Evolutionary conservation across 345 rosid species (phyloP).

Genomic region (Citrus mangshanensis): DNA sequence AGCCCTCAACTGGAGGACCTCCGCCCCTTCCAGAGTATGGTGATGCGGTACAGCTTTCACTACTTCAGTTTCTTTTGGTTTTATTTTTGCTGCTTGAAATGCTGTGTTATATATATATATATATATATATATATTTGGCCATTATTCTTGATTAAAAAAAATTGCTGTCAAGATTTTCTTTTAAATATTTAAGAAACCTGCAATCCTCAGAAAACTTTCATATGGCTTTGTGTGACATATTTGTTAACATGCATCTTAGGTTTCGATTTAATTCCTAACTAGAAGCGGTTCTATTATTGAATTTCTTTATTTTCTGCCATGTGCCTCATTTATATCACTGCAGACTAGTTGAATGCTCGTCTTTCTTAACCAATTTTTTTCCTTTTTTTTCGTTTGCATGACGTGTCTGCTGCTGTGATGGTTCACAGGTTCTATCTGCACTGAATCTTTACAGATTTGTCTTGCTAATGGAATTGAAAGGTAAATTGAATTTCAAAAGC

Average conservation of each 20-base stretch:
- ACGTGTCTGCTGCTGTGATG: constrained; percentile 10
- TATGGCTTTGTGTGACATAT: background rate
- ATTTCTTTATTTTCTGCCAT: background rate
- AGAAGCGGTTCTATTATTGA: background rate
- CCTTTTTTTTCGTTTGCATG: background rate
- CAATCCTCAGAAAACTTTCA: background rate
- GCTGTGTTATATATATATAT: background rate
- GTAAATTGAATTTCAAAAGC: constrained; percentile 31
- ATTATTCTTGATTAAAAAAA: no score
- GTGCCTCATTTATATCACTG: background rate
- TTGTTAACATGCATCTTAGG: background rate
- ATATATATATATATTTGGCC: background rate
- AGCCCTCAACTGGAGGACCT: constrained; percentile 81
- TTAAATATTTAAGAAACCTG: no score
- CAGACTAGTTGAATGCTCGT: background rate
- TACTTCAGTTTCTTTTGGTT: background rate
- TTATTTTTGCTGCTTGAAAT: background rate
- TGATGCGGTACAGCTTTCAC: constrained; percentile 53
- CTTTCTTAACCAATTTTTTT: background rate
- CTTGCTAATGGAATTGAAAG: constrained; percentile 57
- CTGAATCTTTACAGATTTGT: constrained; percentile 82
- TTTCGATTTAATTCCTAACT: background rate
- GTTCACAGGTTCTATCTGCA: constrained; percentile 70
- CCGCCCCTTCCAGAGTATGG: constrained; percentile 73
- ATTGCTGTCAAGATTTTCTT: no score